These are phyloP conservation scores for Tolypocladium ovalisporum DNA, from an alignment of 2,329 filamentous ascomycete genomes.

Conservation along the genomic window DNA sequence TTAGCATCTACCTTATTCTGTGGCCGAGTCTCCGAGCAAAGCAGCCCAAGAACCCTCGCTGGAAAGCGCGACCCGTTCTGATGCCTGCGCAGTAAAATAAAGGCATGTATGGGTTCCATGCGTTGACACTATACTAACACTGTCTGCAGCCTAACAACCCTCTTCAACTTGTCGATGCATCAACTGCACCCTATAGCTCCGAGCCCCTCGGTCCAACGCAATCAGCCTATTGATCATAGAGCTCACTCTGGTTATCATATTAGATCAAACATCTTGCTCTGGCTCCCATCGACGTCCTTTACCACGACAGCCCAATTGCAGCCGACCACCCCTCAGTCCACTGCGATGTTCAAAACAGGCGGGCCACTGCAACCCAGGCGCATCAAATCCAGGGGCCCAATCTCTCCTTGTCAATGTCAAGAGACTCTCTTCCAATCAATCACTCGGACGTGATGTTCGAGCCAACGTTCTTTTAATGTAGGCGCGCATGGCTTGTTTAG, in stretches of 20 bases:
- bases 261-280: not conserved
- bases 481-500: constrained; percentile 19
- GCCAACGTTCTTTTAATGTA: constrained; percentile 21
- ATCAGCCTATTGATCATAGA: not conserved
- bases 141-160: not conserved
- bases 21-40: not conserved
- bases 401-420: not conserved
- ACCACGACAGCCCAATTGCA: not conserved
- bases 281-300: not conserved
- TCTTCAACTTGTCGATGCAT: not conserved
- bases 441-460: constrained; percentile 13
- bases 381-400: constrained; percentile 1
- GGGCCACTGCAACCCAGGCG: not conserved
- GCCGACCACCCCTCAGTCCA: not conserved
- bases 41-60: not conserved
- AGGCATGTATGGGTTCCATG: not conserved
- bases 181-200: not conserved
- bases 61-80: not conserved
- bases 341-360: constrained; percentile 5
- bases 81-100: not conserved
- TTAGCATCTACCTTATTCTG: not conserved
- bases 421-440: constrained; percentile 3
- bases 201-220: not conserved
- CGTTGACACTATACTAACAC: not conserved
- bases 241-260: not conserved